Base-by-base conservation (phyloP, 2,329 filamentous ascomycete genomes). In the Pochonia chlamydosporia region DNA sequence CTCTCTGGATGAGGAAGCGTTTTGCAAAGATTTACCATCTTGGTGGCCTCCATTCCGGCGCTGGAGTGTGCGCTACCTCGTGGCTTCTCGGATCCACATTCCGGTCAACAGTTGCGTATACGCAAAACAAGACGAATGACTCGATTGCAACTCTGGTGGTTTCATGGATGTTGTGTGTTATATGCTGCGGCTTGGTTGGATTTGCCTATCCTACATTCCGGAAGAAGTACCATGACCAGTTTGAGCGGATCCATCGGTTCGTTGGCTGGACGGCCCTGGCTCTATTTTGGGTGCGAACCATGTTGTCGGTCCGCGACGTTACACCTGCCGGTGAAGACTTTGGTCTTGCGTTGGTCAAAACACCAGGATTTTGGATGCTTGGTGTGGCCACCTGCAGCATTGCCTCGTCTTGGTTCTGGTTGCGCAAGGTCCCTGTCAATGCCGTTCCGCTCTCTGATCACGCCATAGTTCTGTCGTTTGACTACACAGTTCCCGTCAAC, bases 241-340 rank as follows among this genome's bases (percentile, higher is more conserved):
- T 89, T 59, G 87, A 90, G 66, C 66, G 78, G 41, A 76, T 77
- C 40, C 87, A 90, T 64, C 82, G 86, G 41, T 89, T 86, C 62
- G 76, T 76, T 5, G 86, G 85, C n/a, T 90, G 86, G 86, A 71
- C 75, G 10, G 72, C 79, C 9, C 69, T 89, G 5, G 70, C 66
- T 2, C 65, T 89, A 26, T 83, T 90, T 59, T 85, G 86, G 77
- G 73, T 62, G 1, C 77, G 85, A 49, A 73, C 77, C 8, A 59
- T 87, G 36, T 65, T 87, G 9, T 66, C 78, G 28, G 66, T 73
- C n/a, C 65, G 74, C 43, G 68, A 72, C 28, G 62, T 71, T 31
- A 61, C 67, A n/a, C 59, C 66, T 16, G 55, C 56, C 13, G 61
- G 49, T 4, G 45, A 54, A 18, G 54, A 62, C 8, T 60, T 73